Evolutionary conservation across 75 land plant species (phyloP), one percentile per base, ranked within the genome.

Genomic region (Picea glauca): DNA sequence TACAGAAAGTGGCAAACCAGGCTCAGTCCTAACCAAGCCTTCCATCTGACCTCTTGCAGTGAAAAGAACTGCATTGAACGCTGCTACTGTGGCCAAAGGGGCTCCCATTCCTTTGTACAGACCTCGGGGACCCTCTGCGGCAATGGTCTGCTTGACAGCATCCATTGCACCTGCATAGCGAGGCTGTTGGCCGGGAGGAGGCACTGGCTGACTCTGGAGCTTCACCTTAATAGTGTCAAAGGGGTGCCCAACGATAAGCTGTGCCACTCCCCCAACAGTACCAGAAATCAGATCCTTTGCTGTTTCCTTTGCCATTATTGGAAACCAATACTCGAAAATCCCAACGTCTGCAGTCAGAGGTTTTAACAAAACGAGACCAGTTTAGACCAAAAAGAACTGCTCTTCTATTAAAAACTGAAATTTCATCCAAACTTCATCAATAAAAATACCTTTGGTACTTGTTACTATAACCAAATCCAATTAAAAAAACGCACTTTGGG

Each of bases 21-120:
- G 92, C 61, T 77, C 77, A 40, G 90, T 83, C 58, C 98, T 85
- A 64, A 97, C 79, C 9, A 93, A 62, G 30, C 87, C 75, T 79
- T 97, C 99, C 99, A 97, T 93, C 86, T 97, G 99, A 5, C 99
- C 99, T 62, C 99, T 82, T 58, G 91, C 95, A 38, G 96, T 83
- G 75, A 97, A 97, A 18, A 97, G 89, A 17, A 97, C 92, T 3
- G 98, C 99, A 80, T 97, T 97, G 87, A 93, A 90, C 54, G 98
- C 94, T 12, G 99, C 99, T 2, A 97, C 99, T 11, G 96, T 95
- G 46, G 99, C 99, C 43, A 97, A 89, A 1, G 99, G 99, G n/a
- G 98, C 99, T 1, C 99, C 99, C 99, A 97, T 95, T 17, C 99
- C 99, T 70, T 97, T 97, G 83, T 95, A 97, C 67, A 97, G 84